A percentile compares a stretch with the other conserved stretches of the same genome.
phyloP scores from a whole-genome alignment of 2,329 filamentous ascomycete species.

The Cordyceps tenuipes region DNA sequence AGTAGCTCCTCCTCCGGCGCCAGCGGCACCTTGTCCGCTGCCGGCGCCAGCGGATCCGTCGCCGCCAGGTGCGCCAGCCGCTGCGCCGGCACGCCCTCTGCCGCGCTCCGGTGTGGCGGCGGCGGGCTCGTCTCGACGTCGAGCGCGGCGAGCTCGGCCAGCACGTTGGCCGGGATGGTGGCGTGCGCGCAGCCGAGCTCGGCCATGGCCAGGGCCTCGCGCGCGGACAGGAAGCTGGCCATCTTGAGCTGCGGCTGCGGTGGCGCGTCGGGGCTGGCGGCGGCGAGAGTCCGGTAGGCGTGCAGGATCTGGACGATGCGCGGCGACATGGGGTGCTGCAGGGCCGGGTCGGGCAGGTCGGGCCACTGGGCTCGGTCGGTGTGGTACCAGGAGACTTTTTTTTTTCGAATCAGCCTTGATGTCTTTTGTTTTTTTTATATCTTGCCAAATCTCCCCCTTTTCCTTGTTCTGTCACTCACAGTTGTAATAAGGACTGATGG shows the following conservation, averaged over 20 bases:
- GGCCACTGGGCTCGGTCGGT: conserved; percentile 36
- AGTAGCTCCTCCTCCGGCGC: conserved; percentile 28
- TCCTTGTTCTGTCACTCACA: conserved; percentile 6
- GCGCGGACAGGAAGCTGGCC: conserved; percentile 34
- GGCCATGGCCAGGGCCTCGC: conserved; percentile 37
- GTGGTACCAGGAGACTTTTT: conserved; percentile 19
- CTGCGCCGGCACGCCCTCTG: conserved; percentile 26
- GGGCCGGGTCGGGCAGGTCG: conserved; percentile 36
- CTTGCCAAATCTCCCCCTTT: not conserved
- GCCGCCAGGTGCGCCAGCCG: conserved; percentile 27
- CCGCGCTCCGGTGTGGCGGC: conserved; percentile 17
- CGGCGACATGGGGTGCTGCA: conserved; percentile 38
- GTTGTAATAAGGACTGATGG: conserved; percentile 19
- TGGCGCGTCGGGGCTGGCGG: conserved; percentile 30
- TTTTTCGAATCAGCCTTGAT: not conserved
- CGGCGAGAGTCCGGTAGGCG: conserved; percentile 34
- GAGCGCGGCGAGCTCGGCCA: conserved; percentile 31
- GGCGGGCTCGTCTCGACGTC: conserved; percentile 29
- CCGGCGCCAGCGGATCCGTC: conserved; percentile 34
- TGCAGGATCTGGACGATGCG: conserved; percentile 41
- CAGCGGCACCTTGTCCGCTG: conserved; percentile 28
- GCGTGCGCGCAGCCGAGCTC: conserved; percentile 39
- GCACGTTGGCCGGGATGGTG: conserved; percentile 32
- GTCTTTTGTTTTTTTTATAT: too few species aligned
- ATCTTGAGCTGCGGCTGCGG: conserved; percentile 40